Evolutionary conservation across 176 grass and related monocot species (phyloP).

Genomic region (Eragrostis curvula): DNA sequence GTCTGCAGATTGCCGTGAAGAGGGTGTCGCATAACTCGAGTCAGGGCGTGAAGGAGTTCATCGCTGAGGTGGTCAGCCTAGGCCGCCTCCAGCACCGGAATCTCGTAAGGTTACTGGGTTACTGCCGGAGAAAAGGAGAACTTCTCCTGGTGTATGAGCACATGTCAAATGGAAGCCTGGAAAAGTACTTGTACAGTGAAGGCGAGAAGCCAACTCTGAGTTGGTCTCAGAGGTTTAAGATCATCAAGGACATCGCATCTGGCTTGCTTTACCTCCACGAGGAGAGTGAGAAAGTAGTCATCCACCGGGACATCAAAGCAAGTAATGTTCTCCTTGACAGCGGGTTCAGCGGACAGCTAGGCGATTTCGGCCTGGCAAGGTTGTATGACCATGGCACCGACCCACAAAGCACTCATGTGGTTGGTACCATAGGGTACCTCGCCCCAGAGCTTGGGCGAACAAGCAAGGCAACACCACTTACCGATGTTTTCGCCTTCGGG

Average conservation of each 20-base stretch:
- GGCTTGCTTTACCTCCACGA: slow-evolving; percentile 18
- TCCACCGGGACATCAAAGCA: slow-evolving; percentile 23
- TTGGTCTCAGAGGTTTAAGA: not conserved
- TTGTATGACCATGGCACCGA: slow-evolving; percentile 6
- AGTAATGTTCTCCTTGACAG: slow-evolving; percentile 19
- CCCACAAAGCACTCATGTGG: slow-evolving; percentile 7
- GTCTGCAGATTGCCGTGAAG: slow-evolving; percentile 1
- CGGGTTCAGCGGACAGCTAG: not conserved
- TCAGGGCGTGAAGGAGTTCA: slow-evolving; percentile 10
- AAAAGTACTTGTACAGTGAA: not conserved
- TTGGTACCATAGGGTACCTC: slow-evolving; percentile 21
- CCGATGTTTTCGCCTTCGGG: slow-evolving; percentile 18
- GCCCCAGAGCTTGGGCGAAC: slow-evolving; percentile 20
- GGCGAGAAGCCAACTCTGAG: not conserved
- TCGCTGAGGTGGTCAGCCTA: slow-evolving; percentile 2
- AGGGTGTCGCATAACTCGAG: not conserved
- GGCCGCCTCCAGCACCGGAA: not conserved
- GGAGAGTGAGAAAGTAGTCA: slow-evolving; percentile 17
- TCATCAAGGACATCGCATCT: slow-evolving; percentile 17
- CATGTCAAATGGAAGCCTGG: slow-evolving; percentile 20
- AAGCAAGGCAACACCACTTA: slow-evolving; percentile 4
- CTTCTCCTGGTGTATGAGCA: slow-evolving; percentile 1
- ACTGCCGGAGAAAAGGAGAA: slow-evolving; percentile 10
- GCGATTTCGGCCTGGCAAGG: slow-evolving; percentile 2
- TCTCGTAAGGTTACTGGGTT: slow-evolving; percentile 3